Base-by-base conservation (phyloP, 2,329 filamentous ascomycete genomes). In the Pyrenophora teres region DNA sequence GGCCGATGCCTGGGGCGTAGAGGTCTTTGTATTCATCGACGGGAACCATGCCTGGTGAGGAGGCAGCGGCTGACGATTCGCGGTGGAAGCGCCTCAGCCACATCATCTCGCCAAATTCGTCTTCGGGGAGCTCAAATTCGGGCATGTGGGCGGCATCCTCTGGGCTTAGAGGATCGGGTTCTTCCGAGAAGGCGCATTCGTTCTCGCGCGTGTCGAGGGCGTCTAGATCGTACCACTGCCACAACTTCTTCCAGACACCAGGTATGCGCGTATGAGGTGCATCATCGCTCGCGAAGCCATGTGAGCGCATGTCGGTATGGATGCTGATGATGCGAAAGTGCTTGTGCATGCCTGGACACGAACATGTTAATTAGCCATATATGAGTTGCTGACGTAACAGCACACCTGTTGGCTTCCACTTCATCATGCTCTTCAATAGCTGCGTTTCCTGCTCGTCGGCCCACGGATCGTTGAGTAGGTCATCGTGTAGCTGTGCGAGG, bases 401-500 rank as follows among this genome's bases (percentile, higher is more conserved):
- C 48, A 8, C 38, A 70, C 92, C 93, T 35, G 93, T 93, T n/a
- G 94, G 94, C 72, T 99, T 99, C 88, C 90, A 96, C 69, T 87
- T 84, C 59, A 97, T 92, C 61, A 97, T 88, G 45, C 87, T 91
- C 71, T 97, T 97, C 77, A 96, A 91, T 0, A 99, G 81, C 35
- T 91, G 92, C 1, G 90, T 92, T 61, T 96, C 88, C 74, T 99
- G 94, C 68, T 97, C 93, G 67, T 96, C 92, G 3, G 92, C 97
- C 94, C 94, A 99, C 21, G 87, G 84, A 59, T 93, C 90, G 50
- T 85, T 83, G 41, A 83, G 73, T 3, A 80, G 68, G 55, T 85
- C 65, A 42, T 87, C 84, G 50, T 85, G 83, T 63, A 85, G 81
- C 60, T 73, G 68, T 2, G 72, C 66, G 25, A 74, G 19, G 9